A percentile compares a stretch with the other conserved stretches of the same genome.
Evolutionary conservation across 2,329 filamentous ascomycete genomes (phyloP).

Genomic region (Aurifilum marmelostoma): DNA sequence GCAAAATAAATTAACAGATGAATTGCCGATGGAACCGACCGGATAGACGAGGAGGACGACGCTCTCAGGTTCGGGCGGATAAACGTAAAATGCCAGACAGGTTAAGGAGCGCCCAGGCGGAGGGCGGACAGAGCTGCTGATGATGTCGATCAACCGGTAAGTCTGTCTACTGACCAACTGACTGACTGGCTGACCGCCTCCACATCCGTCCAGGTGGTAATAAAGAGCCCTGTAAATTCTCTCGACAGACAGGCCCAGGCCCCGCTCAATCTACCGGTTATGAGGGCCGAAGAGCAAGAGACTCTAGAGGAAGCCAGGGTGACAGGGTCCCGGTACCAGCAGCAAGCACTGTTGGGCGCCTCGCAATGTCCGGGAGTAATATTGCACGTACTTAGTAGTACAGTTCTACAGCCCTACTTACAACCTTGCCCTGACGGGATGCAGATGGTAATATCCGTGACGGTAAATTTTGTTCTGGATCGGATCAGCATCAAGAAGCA

Average conservation of each 20-base stretch:
- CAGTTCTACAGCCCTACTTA: not conserved
- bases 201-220: not conserved
- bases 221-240: not conserved
- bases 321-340: not conserved
- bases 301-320: not conserved
- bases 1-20: not conserved
- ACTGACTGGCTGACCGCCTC: slow-evolving; percentile 2
- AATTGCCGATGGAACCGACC: not conserved
- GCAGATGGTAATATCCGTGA: not conserved
- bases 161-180: too few species aligned
- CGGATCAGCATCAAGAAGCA: not conserved
- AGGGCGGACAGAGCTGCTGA: too few species aligned
- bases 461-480: not conserved
- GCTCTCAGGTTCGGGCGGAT: too few species aligned
- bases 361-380: not conserved
- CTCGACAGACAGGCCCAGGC: not conserved
- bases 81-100: too few species aligned
- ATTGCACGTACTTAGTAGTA: not conserved
- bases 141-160: too few species aligned
- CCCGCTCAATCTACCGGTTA: not conserved
- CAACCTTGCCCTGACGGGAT: not conserved
- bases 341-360: not conserved
- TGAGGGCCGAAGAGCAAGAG: not conserved
- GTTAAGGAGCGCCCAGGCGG: too few species aligned
- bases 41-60: not conserved